phyloP scores from a whole-genome alignment of 2,329 filamentous ascomycete genomes.

The Zymoseptoria crescenta region DNA sequence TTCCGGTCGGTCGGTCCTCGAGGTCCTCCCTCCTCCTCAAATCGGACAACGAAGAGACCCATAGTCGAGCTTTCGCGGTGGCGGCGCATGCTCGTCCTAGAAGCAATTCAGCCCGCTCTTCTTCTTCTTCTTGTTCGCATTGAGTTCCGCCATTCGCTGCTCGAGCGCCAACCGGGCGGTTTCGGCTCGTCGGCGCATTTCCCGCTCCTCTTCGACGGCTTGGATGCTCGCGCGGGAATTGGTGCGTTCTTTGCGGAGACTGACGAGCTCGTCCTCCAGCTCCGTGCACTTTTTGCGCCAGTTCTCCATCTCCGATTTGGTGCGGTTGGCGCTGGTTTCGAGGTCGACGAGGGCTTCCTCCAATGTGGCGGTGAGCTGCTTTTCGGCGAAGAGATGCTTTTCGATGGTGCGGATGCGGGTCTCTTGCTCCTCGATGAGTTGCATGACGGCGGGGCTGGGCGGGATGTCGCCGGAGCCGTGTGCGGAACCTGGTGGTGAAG shows the following conservation, averaged over 20 bases:
- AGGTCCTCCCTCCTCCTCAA: background rate
- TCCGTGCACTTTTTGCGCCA: constrained; percentile 81
- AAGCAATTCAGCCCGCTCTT: constrained; percentile 97
- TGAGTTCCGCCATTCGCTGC: constrained; percentile 69
- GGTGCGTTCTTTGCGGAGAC: constrained; percentile 53
- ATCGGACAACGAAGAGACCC: background rate
- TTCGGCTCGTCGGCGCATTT: constrained; percentile 84
- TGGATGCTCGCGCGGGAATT: constrained; percentile 61
- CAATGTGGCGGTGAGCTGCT: constrained; percentile 87
- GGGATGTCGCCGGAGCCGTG: constrained; percentile 53
- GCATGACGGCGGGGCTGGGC: constrained; percentile 61
- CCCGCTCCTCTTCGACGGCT: constrained; percentile 91
- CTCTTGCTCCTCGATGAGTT: constrained; percentile 90
- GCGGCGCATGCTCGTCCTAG: constrained; percentile 41
- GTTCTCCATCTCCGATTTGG: constrained; percentile 79
- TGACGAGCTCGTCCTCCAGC: constrained; percentile 63
- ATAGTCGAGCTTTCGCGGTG: background rate
- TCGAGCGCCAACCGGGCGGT: constrained; percentile 81
- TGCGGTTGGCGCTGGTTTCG: constrained; percentile 83
- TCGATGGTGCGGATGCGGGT: constrained; percentile 91
- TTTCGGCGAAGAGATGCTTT: constrained; percentile 92
- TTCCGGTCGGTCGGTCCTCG: no score
- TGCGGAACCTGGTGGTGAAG: constrained; percentile 54
- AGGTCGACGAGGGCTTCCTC: constrained; percentile 94
- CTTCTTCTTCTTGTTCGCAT: constrained; percentile 80